These are phyloP conservation scores for Chenopodium album DNA, from an alignment of 148 eudicot genomes.

Conservation along the genomic window DNA sequence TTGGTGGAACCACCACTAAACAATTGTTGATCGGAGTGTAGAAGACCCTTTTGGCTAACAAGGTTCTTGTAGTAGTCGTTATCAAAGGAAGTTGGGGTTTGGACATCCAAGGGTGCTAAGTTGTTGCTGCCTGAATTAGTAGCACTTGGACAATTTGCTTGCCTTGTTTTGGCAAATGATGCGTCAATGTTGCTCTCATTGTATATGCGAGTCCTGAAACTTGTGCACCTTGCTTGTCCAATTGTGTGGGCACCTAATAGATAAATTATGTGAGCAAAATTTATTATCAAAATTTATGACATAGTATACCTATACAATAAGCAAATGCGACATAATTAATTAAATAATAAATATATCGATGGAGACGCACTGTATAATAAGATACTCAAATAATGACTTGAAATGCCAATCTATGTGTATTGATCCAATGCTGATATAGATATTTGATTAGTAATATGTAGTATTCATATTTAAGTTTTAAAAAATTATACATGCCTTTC, in stretches of 20 bases:
- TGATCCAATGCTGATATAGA: no score
- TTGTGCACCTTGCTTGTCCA: constrained; percentile 62
- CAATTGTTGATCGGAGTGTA: constrained; percentile 65
- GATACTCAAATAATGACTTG: no score
- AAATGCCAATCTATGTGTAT: no score
- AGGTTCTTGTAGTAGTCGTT: constrained; percentile 49
- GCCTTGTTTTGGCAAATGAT: constrained; percentile 35
- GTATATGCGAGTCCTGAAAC: constrained; percentile 49
- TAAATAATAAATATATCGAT: no score
- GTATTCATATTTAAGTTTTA: no score
- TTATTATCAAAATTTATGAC: no score
- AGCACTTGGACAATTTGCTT: constrained; percentile 40
- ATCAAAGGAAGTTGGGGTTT: constrained; percentile 50
- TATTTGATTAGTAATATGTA: no score
- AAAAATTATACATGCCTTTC: no score
- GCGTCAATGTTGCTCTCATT: constrained; percentile 57
- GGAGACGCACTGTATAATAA: no score
- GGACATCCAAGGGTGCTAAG: constrained; percentile 52
- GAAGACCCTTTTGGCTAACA: constrained; percentile 43
- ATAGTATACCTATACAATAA: no score
- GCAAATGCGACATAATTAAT: no score
- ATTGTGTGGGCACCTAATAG: constrained; percentile 50
- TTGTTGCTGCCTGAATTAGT: constrained; percentile 49
- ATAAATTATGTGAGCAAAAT: not conserved
- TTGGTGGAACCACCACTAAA: constrained; percentile 58